Conservation (phyloP, 2,329 filamentous ascomycete species). For the Drechslera avenae region DNA sequence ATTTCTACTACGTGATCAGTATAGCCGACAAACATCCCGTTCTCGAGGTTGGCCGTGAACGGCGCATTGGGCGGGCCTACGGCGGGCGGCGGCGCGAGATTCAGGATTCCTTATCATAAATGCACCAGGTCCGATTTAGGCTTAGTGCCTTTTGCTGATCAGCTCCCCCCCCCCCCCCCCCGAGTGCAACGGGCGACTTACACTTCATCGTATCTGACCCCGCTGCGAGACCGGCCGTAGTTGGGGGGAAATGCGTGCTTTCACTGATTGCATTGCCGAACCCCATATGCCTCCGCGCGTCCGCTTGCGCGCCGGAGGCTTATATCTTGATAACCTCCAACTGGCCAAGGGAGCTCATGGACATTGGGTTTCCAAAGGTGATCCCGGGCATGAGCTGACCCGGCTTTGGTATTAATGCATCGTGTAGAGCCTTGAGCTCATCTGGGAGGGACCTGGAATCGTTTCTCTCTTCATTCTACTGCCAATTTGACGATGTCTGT, state of each 20-base stretch:
- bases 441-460: not conserved
- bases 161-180: too few species aligned
- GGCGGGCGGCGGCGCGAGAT: constrained; percentile 18
- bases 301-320: constrained; percentile 17
- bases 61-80: constrained; percentile 21
- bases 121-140: not conserved
- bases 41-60: constrained; percentile 1
- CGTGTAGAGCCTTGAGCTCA: not conserved
- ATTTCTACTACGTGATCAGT: not conserved
- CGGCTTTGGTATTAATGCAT: not conserved
- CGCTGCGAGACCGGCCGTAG: not conserved
- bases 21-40: constrained; percentile 5
- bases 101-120: constrained; percentile 19
- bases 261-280: not conserved
- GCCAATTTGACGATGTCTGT: constrained; percentile 32
- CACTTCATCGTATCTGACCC: not conserved
- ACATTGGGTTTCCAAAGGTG: not conserved
- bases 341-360: not conserved
- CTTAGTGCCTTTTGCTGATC: constrained; percentile 2
- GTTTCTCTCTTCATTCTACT: not conserved
- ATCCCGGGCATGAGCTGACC: not conserved
- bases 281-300: not conserved
- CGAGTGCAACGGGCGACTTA: not conserved
- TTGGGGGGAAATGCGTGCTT: not conserved
- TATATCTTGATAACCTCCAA: constrained; percentile 19